Base-by-base conservation (phyloP, 495 filamentous ascomycete genomes). In the Penicillium canariense region DNA sequence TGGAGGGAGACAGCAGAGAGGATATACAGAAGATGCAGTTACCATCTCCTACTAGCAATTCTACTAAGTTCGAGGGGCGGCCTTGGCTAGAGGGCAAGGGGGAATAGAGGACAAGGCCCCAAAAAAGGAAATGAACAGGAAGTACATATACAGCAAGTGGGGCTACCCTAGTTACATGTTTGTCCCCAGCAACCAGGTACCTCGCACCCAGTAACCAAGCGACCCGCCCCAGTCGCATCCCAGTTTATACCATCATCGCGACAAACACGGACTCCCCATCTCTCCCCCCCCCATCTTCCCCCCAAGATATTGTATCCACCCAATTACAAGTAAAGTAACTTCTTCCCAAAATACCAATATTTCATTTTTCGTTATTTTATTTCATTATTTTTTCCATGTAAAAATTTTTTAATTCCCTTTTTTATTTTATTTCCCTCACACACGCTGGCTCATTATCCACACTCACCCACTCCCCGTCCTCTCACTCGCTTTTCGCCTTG, bases 401-500 rank as follows among this genome's bases (percentile, higher is more conserved):
- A 23, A 38, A n/a, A n/a, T n/a, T n/a, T n/a, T 11, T 30, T 27
- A 45, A 44, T 44, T 43, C 9, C 45, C 31, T 36, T 50, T 53
- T 38, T 55, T 50, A 46, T 61, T 49, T 48, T 61, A 52, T 59
- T 61, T 65, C 57, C 54, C 56, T 61, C 55, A 64, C 51, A 46
- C 48, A 35, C 11, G 36, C 47, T 50, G 43, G 30, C 35, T 48
- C 52, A 32, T 62, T 60, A 68, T 62, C 65, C 65, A 50, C 34
- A 56, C 56, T 52, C 62, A 63, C 64, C 54, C 43, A 58, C 62
- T 64, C 59, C 54, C 56, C 65, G 26, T 46, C 43, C 30, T 46
- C 17, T 26, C 43, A 30, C 20, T 51, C 56, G 56, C 55, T 54
- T 46, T 43, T 57, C 59, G 49, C 55, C 61, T 50, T 50, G 38